phyloP scores from a whole-genome alignment of 192 early-diverging fungal species.

The Entomortierella parvispora region DNA sequence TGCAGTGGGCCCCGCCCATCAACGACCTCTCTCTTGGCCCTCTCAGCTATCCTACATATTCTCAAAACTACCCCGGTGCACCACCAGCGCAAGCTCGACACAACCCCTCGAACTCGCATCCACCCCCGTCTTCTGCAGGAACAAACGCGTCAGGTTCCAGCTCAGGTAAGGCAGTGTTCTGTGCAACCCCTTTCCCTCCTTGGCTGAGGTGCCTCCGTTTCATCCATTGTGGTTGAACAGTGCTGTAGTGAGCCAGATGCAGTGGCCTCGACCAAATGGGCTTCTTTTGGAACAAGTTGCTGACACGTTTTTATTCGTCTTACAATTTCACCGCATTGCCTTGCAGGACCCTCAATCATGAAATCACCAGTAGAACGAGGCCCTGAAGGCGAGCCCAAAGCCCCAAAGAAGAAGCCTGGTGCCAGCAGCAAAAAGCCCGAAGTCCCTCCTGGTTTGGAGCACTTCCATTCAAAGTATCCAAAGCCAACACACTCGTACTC shows the following conservation, averaged over 20 bases:
- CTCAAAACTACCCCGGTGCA: slow-evolving; percentile 9
- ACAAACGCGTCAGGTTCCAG: slow-evolving; percentile 2
- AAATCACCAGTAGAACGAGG: slow-evolving; percentile 11
- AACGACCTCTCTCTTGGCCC: slow-evolving; percentile 22
- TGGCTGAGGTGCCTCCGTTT: no score
- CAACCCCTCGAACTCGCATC: slow-evolving; percentile 4
- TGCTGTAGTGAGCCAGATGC: no score
- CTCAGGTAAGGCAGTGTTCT: no score
- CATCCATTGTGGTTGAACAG: no score
- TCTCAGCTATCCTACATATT: slow-evolving; percentile 36
- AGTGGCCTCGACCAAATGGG: no score
- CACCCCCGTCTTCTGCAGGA: slow-evolving; percentile 14
- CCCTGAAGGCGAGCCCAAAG: slow-evolving; percentile 10
- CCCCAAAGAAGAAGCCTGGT: slow-evolving; percentile 19
- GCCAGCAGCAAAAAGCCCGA: slow-evolving; percentile 25
- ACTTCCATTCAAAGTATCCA: slow-evolving; percentile 33
- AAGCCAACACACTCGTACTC: slow-evolving; percentile 89
- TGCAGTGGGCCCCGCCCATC: slow-evolving; percentile 42
- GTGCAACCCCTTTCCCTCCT: no score
- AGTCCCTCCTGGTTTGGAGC: slow-evolving; percentile 32
- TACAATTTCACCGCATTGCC: background rate
- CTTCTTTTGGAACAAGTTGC: no score
- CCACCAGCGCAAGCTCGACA: slow-evolving; percentile 19
- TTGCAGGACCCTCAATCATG: slow-evolving; percentile 4
- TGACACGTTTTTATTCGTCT: background rate